Conservation (phyloP, 106 monocot species). For the Amphibolis antarctica region DNA sequence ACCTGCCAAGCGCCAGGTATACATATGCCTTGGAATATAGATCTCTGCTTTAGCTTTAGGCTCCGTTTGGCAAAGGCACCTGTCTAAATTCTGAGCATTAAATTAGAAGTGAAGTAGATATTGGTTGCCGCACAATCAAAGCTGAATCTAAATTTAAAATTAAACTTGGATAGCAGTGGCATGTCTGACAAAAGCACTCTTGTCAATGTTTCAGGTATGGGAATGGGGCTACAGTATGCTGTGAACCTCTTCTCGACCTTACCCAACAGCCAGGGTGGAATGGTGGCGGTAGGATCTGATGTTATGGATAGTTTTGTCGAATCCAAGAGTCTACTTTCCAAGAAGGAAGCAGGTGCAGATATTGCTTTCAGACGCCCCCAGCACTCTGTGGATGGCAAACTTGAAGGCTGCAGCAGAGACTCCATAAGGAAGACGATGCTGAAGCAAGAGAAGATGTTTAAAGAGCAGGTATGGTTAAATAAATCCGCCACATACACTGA, state of each 20-base stretch:
- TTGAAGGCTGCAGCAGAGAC: conserved; percentile 20
- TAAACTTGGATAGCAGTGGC: too few species aligned
- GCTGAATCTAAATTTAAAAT: too few species aligned
- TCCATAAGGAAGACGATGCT: conserved; percentile 36
- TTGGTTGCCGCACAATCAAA: too few species aligned
- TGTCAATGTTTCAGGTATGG: conserved; percentile 23
- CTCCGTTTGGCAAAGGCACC: too few species aligned
- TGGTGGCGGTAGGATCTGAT: background rate
- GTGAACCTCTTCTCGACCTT: conserved; percentile 13
- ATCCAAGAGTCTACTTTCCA: background rate
- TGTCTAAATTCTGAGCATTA: too few species aligned
- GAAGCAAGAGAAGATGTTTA: conserved; percentile 49
- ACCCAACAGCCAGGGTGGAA: background rate
- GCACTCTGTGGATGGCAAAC: conserved; percentile 22
- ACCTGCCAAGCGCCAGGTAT: too few species aligned
- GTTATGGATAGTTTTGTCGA: background rate
- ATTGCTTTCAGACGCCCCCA: conserved; percentile 1
- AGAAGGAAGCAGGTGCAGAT: background rate
- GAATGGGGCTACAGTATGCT: conserved; percentile 15
- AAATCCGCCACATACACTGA: background rate
- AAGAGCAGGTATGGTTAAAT: conserved; percentile 34
- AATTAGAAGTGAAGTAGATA: too few species aligned
- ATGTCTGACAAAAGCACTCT: too few species aligned
- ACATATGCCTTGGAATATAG: too few species aligned
- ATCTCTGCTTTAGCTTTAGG: too few species aligned